Conservation (phyloP, 1,284 basidiomycete species). For the Cryptococcus sp. region DNA sequence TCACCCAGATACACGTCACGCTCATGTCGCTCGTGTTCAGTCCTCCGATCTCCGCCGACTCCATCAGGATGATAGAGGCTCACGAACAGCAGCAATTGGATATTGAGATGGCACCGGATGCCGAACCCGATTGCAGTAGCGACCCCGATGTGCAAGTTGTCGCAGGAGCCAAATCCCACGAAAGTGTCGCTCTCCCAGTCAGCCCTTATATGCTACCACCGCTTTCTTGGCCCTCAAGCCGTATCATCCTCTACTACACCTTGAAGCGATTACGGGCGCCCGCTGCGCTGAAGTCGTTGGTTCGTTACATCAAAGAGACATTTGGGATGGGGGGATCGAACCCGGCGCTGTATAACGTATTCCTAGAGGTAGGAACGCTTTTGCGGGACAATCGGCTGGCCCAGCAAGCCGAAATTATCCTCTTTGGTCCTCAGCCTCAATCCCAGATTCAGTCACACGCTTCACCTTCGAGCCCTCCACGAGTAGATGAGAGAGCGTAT, state of each 20-base stretch:
- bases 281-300: slow-evolving; percentile 24
- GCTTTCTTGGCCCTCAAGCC: slow-evolving; percentile 35
- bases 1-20: slow-evolving; percentile 50
- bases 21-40: slow-evolving; percentile 48
- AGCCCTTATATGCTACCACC: slow-evolving; percentile 39
- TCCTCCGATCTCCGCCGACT: slow-evolving; percentile 42
- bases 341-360: slow-evolving; percentile 22
- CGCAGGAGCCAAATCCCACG: neutral
- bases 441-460: neutral
- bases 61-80: slow-evolving; percentile 18
- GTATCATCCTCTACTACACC: slow-evolving; percentile 43
- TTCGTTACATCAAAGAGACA: slow-evolving; percentile 36
- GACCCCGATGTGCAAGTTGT: neutral
- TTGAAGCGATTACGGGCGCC: slow-evolving; percentile 30
- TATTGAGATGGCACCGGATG: neutral
- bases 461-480: neutral
- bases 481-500: neutral
- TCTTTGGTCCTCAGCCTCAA: slow-evolving; percentile 24
- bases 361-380: slow-evolving; percentile 18
- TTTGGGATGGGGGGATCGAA: slow-evolving; percentile 22
- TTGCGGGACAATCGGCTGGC: slow-evolving; percentile 21
- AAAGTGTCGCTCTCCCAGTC: neutral
- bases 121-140: neutral
- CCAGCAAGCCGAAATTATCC: slow-evolving; percentile 18
- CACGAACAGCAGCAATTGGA: slow-evolving; percentile 15